Conservation (phyloP, 345 rosid species). For the Aquilaria sinensis region DNA sequence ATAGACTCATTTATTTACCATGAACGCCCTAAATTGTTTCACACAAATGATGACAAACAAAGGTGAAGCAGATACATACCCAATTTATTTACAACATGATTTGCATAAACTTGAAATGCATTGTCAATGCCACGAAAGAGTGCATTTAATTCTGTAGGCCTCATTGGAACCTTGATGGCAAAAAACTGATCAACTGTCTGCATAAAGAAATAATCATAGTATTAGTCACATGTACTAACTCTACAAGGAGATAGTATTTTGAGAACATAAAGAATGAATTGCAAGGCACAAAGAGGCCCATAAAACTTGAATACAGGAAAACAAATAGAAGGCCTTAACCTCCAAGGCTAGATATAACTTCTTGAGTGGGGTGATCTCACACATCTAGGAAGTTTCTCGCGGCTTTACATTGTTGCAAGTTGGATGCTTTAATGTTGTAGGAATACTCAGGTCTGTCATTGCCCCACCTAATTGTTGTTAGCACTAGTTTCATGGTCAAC, state of each 20-base stretch:
- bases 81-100: slow-evolving; percentile 68
- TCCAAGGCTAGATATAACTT: too few relatives aligned
- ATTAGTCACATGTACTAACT: slow-evolving; percentile 2
- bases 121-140: slow-evolving; percentile 84
- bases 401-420: too few relatives aligned
- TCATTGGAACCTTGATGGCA: slow-evolving; percentile 83
- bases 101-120: slow-evolving; percentile 87
- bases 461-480: too few relatives aligned
- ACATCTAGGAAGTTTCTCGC: too few relatives aligned
- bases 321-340: too few relatives aligned
- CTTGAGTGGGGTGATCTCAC: too few relatives aligned
- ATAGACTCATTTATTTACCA: neutral
- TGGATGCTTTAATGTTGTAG: too few relatives aligned
- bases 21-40: neutral
- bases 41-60: slow-evolving; percentile 5
- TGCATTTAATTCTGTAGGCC: slow-evolving; percentile 64
- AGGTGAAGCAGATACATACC: slow-evolving; percentile 45
- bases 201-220: slow-evolving; percentile 16
- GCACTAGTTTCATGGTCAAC: too few relatives aligned
- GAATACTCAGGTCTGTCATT: too few relatives aligned
- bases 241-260: neutral
- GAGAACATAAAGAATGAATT: too few relatives aligned
- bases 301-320: too few relatives aligned
- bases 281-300: too few relatives aligned
- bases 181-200: slow-evolving; percentile 99